phyloP scores from a whole-genome alignment of 192 early-diverging fungal species.

The Mortierella hygrophila region DNA sequence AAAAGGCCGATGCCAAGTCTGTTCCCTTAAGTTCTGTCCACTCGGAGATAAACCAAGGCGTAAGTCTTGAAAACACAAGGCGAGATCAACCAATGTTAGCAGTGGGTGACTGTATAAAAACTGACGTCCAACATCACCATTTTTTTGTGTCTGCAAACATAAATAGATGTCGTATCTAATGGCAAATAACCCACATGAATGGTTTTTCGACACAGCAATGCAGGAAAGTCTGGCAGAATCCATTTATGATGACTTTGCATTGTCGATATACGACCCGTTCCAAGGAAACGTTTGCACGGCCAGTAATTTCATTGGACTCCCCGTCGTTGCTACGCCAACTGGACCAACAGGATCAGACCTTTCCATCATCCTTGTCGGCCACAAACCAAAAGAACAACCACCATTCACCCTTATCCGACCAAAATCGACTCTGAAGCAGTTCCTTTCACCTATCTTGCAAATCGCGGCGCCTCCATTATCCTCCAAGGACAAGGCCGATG shows the following conservation, averaged over 20 bases:
- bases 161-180: conserved; percentile 9
- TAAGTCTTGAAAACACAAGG: background rate
- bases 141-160: background rate
- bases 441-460: conserved; percentile 31
- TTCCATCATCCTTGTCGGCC: conserved; percentile 14
- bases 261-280: conserved; percentile 34
- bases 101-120: no score
- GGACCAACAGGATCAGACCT: conserved; percentile 37
- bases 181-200: background rate
- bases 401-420: conserved; percentile 16
- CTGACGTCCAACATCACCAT: background rate
- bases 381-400: conserved; percentile 15
- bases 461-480: conserved; percentile 13
- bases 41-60: background rate
- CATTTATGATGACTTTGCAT: conserved; percentile 10
- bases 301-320: conserved; percentile 16
- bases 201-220: background rate
- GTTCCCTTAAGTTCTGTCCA: background rate
- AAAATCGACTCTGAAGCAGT: conserved; percentile 11
- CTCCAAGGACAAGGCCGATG: background rate
- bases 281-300: conserved; percentile 21
- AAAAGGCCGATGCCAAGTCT: background rate
- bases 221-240: conserved; percentile 8
- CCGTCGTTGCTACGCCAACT: conserved; percentile 17
- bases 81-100: no score